Base-by-base conservation (phyloP, 202 grass and related monocot species). In the Carex arenaria region DNA sequence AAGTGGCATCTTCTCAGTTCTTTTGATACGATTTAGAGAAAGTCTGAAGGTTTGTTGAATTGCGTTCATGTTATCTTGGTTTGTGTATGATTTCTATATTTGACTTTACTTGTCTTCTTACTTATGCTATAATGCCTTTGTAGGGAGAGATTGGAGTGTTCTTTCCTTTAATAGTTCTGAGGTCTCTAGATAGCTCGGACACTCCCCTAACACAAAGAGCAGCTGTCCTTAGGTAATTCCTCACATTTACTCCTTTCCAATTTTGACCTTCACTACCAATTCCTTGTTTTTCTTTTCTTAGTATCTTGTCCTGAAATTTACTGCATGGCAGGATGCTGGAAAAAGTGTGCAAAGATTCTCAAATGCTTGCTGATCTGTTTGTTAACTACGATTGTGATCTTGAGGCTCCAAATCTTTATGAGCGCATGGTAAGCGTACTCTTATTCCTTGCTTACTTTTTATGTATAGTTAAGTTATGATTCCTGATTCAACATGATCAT, bases 321-420 rank as follows among this genome's bases (percentile, higher is more conserved):
- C 75, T 88, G 36, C 38, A 42, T 90, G 86, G 69, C 85, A 99
- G 96, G 88, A 94, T 96, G 91, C 87, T 99, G 69, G 96, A 99
- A 88, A 99, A 99, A 88, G 93, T 96, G 43, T 99, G 96, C 80
- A 99, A 94, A 90, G 90, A 99, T 83, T 86, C 93, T 52, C 93
- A 99, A 91, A 94, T 99, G 96, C 93, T 99, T 92, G 93, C 96
- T 62, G 93, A 99, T 76, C 84, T 99, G 85, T 99, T 99, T 94
- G 96, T 96, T 75, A 99, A 99, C 81, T 99, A 99, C 84, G 96
- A 99, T 67, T 99, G 96, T 91, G 96, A 99, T 86, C 91, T 99
- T 68, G 93, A 99, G 69, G 96, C 91, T 61, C 96, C 96, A 76
- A 96, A 99, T 79, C 91, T 99, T 89, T 99, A 93, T 80, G 96